Conservation (phyloP, 2,329 filamentous ascomycete species). For the Apiospora pterosperma region DNA sequence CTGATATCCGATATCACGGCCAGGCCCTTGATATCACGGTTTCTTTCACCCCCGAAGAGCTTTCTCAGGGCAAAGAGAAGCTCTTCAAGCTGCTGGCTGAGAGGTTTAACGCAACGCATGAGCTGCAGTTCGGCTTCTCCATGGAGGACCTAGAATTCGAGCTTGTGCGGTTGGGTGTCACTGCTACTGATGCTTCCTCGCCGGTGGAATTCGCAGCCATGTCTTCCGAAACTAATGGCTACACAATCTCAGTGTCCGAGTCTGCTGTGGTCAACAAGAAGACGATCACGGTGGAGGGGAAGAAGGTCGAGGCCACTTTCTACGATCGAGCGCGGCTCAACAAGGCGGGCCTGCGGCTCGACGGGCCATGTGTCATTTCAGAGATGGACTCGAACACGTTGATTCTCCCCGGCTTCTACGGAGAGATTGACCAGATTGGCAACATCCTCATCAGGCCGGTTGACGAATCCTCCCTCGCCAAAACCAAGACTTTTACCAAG, state of each 20-base stretch:
- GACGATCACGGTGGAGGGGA: slow-evolving; percentile 36
- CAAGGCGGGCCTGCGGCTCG: slow-evolving; percentile 35
- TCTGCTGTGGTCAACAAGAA: slow-evolving; percentile 35
- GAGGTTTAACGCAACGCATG: slow-evolving; percentile 38
- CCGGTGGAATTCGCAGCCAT: slow-evolving; percentile 33
- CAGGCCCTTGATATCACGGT: slow-evolving; percentile 37
- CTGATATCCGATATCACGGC: slow-evolving; percentile 45
- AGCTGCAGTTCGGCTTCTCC: slow-evolving; percentile 43
- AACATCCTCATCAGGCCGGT: slow-evolving; percentile 45
- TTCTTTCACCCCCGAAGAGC: slow-evolving; percentile 29
- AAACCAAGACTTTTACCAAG: slow-evolving; percentile 28
- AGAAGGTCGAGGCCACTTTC: slow-evolving; percentile 35
- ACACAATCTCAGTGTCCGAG: slow-evolving; percentile 21
- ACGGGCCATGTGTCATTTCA: slow-evolving; percentile 42
- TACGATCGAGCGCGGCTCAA: slow-evolving; percentile 41
- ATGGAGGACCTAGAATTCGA: slow-evolving; percentile 41
- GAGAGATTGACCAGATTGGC: slow-evolving; percentile 43
- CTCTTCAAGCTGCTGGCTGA: slow-evolving; percentile 30
- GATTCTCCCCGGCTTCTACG: slow-evolving; percentile 42
- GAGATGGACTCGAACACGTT: slow-evolving; percentile 51
- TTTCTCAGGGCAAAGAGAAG: slow-evolving; percentile 22
- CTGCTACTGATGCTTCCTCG: slow-evolving; percentile 38
- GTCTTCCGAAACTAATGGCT: slow-evolving; percentile 12
- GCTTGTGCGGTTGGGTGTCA: slow-evolving; percentile 42
- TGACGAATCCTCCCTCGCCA: slow-evolving; percentile 22